These are phyloP conservation scores for Suhomyces xylopsoci DNA, from an alignment of 805 yeast genomes.

Conservation along the genomic window DNA sequence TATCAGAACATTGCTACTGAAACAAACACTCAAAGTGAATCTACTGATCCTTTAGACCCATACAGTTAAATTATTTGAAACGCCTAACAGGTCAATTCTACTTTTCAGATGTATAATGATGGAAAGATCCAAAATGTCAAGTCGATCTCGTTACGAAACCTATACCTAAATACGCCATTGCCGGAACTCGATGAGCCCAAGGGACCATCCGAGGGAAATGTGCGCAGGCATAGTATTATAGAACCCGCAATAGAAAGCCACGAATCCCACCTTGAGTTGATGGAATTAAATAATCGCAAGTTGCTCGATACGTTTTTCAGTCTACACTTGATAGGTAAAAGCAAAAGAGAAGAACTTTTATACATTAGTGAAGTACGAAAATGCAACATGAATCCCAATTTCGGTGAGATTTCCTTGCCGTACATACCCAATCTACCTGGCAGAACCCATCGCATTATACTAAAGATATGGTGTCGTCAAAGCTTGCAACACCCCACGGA, in stretches of 20 bases:
- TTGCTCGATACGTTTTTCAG: conserved; percentile 26
- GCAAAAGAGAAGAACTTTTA: conserved; percentile 14
- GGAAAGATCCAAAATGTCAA: conserved; percentile 13
- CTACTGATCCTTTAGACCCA: not conserved
- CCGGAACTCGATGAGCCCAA: not conserved
- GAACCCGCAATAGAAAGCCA: conserved; percentile 4
- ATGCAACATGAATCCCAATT: conserved; percentile 22
- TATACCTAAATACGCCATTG: conserved; percentile 7
- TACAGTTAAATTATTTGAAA: not conserved
- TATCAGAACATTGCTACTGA: not conserved
- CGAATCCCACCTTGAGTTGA: conserved; percentile 9
- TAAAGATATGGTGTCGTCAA: conserved; percentile 20
- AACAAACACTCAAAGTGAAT: not conserved
- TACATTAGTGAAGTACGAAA: conserved; percentile 32
- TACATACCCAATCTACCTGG: conserved; percentile 1
- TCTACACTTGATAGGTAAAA: conserved; percentile 16
- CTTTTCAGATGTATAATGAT: conserved; percentile 7
- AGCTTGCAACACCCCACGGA: not conserved
- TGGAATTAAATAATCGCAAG: conserved; percentile 12
- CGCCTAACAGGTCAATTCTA: not conserved
- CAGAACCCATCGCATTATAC: conserved; percentile 6
- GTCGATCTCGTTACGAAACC: conserved; percentile 15
- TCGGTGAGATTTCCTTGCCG: conserved; percentile 27
- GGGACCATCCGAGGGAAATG: not conserved
- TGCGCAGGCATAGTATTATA: not conserved